Evolutionary conservation across 2,329 filamentous ascomycete species (phyloP).

Genomic region (Aspergillus neoniger): DNA sequence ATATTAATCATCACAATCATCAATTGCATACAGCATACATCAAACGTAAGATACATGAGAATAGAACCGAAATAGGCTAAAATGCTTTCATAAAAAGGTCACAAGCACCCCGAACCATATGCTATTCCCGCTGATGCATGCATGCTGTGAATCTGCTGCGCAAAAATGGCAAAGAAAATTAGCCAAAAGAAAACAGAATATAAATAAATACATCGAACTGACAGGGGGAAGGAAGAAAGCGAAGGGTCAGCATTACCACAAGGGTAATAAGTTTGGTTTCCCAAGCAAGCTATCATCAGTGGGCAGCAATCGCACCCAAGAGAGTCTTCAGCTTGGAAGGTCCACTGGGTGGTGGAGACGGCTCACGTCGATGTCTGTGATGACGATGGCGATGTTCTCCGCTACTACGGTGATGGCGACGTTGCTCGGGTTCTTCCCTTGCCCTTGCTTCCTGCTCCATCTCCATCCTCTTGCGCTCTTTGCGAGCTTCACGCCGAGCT

Average conservation of each 20-base stretch:
- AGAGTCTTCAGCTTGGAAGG: slow-evolving; percentile 35
- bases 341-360: slow-evolving; percentile 29
- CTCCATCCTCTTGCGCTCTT: slow-evolving; percentile 25
- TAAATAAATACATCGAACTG: neutral
- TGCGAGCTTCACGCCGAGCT: slow-evolving; percentile 27
- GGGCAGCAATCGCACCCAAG: slow-evolving; percentile 32
- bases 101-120: slow-evolving; percentile 3
- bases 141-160: slow-evolving; percentile 1
- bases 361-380: slow-evolving; percentile 31
- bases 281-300: slow-evolving; percentile 19
- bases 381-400: slow-evolving; percentile 28
- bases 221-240: neutral
- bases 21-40: neutral
- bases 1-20: neutral
- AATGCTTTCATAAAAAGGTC: neutral
- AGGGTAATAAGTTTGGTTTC: neutral
- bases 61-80: slow-evolving; percentile 1
- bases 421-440: slow-evolving; percentile 22
- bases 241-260: neutral
- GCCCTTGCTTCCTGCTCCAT: slow-evolving; percentile 25
- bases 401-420: slow-evolving; percentile 27
- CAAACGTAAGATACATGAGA: slow-evolving; percentile 5
- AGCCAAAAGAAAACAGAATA: slow-evolving; percentile 1
- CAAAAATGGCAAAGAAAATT: too few relatives aligned
- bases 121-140: slow-evolving; percentile 3